Evolutionary conservation across 2,329 filamentous ascomycete genomes (phyloP).

Genomic region (Fusarium sp.): DNA sequence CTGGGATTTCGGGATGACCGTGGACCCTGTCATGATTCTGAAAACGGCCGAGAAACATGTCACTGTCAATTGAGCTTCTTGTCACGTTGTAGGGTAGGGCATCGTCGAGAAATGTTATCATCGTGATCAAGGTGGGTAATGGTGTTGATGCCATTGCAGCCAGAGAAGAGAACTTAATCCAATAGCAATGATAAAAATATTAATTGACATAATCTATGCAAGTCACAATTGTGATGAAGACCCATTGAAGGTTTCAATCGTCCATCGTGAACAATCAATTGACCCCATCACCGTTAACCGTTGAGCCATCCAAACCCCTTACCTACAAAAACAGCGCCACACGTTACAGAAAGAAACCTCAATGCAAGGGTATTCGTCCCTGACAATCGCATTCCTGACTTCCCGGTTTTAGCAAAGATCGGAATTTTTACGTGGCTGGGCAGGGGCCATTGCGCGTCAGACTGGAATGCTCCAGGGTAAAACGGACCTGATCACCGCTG

Average conservation of each 20-base stretch:
- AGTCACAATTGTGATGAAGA: fast-evolving
- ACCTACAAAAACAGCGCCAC: neutral
- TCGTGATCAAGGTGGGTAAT: fast-evolving
- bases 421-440: slow-evolving; percentile 18
- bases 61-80: neutral
- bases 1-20: neutral
- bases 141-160: neutral
- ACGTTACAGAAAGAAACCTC: neutral
- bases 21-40: neutral
- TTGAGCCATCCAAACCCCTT: neutral
- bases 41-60: fast-evolving
- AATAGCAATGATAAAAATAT: too few species aligned
- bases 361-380: neutral
- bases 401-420: slow-evolving; percentile 1
- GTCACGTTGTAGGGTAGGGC: neutral
- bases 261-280: fast-evolving
- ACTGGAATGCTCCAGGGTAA: slow-evolving; percentile 23
- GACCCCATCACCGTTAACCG: neutral
- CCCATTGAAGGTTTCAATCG: too few species aligned
- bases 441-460: neutral
- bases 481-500: neutral
- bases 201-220: too few species aligned
- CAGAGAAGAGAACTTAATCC: fast-evolving
- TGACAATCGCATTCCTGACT: slow-evolving; percentile 20
- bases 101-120: neutral